Base-by-base conservation (phyloP, 2,329 filamentous ascomycete species). In the Shiraia bambusicola region DNA sequence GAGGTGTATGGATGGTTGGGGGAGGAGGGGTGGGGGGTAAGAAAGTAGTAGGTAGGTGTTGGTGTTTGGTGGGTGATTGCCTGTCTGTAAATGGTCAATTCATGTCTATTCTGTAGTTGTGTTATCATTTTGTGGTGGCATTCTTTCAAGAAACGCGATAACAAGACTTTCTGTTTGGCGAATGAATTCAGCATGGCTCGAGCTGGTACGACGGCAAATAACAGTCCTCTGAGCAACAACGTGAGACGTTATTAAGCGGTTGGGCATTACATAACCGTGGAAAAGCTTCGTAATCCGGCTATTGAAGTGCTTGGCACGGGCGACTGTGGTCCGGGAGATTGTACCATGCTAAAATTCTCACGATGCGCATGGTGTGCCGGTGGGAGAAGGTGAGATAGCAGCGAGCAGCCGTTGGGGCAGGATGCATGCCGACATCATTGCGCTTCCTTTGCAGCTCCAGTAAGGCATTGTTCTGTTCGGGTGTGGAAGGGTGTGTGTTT, bases 1-100 rank as follows among this genome's bases (percentile, higher is more conserved):
- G 76, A 79, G 52, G 72, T 77, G n/a, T 76, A 72, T 60, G 67
- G 52, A 19, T 67, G 75, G 66, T 50, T 83, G 53, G 68, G 57
- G 22, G 56, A 72, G 49, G 63, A 69, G 17, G 74, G 72, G 37
- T 82, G 79, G 78, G 76, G 76, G 14, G 35, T 41, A 47, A 42
- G 32, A 13, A 45, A 49, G 40, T 30, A 39, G 40, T 43, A 41
- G 42, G 28, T 42, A 22, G 17, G 6, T 27, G 15, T 14, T 24
- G 27, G 12, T 25, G 6, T 15, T 28, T 7, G 26, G 25, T 36
- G 11, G 16, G 12, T 27, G 32, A 29, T 7, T 29, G 28, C 28
- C 8, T 13, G 28, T n/a, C n/a, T n/a, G n/a, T n/a, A n/a, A n/a
- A n/a, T n/a, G n/a, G n/a, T n/a, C n/a, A n/a, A n/a, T n/a, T n/a